Evolutionary conservation across 2,329 filamentous ascomycete genomes (phyloP).

Genomic region (Fusarium phyllophilum): DNA sequence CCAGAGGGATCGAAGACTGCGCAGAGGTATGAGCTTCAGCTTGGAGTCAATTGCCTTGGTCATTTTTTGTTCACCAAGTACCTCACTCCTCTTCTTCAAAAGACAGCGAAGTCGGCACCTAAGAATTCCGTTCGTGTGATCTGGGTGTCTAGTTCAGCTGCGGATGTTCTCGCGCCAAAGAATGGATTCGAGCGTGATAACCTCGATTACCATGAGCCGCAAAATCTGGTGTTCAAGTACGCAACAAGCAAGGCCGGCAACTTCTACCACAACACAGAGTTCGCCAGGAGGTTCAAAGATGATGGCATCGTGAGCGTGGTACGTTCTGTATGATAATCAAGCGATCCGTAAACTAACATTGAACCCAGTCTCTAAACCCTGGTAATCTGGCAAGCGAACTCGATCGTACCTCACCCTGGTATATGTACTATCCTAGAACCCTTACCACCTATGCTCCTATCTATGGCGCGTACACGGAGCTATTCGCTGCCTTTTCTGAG

Average conservation of each 20-base stretch:
- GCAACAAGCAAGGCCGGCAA: conserved; percentile 47
- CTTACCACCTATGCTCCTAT: conserved; percentile 39
- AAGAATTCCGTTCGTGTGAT: conserved; percentile 44
- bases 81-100: conserved; percentile 50
- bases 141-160: conserved; percentile 48
- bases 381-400: conserved; percentile 40
- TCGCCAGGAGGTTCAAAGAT: conserved; percentile 41
- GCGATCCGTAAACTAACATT: neutral
- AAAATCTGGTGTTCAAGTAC: conserved; percentile 42
- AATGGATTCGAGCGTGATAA: conserved; percentile 44
- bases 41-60: conserved; percentile 54
- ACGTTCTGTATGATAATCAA: neutral
- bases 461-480: conserved; percentile 60
- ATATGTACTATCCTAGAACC: conserved; percentile 31
- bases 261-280: conserved; percentile 46
- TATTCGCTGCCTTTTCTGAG: conserved; percentile 57
- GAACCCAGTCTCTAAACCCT: conserved; percentile 36
- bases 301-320: conserved; percentile 45
- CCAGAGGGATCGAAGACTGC: conserved; percentile 53
- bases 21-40: conserved; percentile 56
- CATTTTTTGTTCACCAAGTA: conserved; percentile 54
- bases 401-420: conserved; percentile 40
- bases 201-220: conserved; percentile 41
- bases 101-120: conserved; percentile 49
- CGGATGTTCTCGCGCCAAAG: conserved; percentile 37